These are phyloP conservation scores for Kodamaea sp. DNA, from an alignment of 1,139 yeast species.

Conservation along the genomic window DNA sequence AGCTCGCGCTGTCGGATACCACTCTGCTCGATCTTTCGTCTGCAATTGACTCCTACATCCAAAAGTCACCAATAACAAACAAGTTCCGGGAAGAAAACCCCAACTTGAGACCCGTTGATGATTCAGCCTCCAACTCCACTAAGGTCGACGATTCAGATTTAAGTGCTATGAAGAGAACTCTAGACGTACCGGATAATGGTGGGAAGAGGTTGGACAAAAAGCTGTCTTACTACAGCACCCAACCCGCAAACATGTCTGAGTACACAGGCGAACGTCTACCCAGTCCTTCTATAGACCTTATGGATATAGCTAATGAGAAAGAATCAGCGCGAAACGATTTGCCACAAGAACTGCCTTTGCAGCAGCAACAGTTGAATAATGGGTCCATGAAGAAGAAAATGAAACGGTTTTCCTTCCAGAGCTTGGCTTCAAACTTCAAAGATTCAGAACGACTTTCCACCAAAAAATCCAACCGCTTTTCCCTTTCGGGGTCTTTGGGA, in stretches of 20 bases:
- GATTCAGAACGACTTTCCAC: background rate
- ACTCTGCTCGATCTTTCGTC: conserved; percentile 5
- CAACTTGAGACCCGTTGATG: conserved; percentile 25
- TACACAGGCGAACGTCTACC: conserved; percentile 15
- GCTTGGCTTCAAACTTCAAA: conserved; percentile 6
- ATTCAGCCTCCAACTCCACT: conserved; percentile 3
- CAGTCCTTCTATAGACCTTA: conserved; percentile 16
- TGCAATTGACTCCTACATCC: conserved; percentile 24
- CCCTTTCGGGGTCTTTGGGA: conserved; percentile 11
- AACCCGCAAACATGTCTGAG: conserved; percentile 10
- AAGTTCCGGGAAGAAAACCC: conserved; percentile 28
- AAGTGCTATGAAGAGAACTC: conserved; percentile 9
- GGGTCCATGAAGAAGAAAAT: conserved; percentile 7
- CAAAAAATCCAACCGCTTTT: conserved; percentile 9
- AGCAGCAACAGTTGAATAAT: background rate
- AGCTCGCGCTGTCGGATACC: conserved; percentile 4
- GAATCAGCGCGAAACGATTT: background rate
- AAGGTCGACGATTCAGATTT: conserved; percentile 1
- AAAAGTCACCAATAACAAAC: conserved; percentile 24
- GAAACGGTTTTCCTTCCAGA: conserved; percentile 15
- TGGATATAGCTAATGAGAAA: conserved; percentile 2
- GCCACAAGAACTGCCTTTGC: background rate
- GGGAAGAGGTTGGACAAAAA: conserved; percentile 8
- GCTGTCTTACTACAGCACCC: conserved; percentile 17
- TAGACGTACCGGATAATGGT: conserved; percentile 12